Base-by-base conservation (phyloP, 495 filamentous ascomycete genomes). In the Penicillium flavigenum region DNA sequence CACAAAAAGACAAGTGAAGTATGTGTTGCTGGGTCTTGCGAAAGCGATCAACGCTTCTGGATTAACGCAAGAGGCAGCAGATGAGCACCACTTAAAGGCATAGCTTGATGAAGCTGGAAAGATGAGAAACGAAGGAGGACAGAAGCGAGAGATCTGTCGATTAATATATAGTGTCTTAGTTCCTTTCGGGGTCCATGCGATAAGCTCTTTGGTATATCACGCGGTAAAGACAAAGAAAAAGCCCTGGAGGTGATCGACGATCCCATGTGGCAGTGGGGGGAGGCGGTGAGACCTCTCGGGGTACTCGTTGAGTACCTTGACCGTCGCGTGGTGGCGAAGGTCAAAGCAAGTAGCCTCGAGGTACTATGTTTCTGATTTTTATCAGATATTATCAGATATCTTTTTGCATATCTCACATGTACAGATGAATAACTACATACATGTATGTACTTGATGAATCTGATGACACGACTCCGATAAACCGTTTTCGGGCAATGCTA, bases 31-130 rank as follows among this genome's bases (percentile, higher is more conserved):
- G 29, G 19, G 42, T 29, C 20, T 43, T 48, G 38, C 19, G 9
- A 26, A 43, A 32, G 55, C 31, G 42, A 62, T 68, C 63, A 68
- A 32, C 60, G 63, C 56, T 59, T 61, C 27, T 53, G 52, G 47
- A 61, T 66, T 31, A 63, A 54, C 47, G 56, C 60, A 57, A 59
- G 51, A 52, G 58, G 47, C 45, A 53, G 54, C 47, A 53, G 47
- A 32, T 41, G 54, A 44, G 47, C 12, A 39, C n/a, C 46, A 17
- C 42, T 54, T 16, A 43, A 44, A 57, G 55, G 47, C 66, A 64
- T 69, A 62, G 51, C 51, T 62, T 59, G 45, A 50, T 52, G 9
- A 22, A 20, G 17, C n/a, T 1, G 10, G 17, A 26, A 53, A 16
- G 16, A 42, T 16, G 24, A 29, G 22, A 11, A 14, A 24, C 2